Evolutionary conservation across 495 filamentous ascomycete species (phyloP).

Genomic region (Penicillium bialowiezense): DNA sequence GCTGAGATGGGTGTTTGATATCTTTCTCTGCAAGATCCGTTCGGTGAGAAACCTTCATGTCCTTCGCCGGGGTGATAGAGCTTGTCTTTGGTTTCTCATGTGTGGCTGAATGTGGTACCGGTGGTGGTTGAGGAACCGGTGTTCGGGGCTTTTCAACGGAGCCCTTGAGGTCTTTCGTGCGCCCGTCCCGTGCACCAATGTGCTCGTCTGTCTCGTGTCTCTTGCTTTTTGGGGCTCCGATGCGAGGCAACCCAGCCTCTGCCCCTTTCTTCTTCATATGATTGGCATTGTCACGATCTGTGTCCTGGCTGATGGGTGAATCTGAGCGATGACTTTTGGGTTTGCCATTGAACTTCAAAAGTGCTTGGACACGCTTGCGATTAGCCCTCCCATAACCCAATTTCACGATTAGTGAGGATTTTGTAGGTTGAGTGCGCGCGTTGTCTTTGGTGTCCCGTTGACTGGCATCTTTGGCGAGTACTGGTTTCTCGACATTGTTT

Average conservation of each 20-base stretch:
- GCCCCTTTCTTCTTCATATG: slow-evolving; percentile 15
- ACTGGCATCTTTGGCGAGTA: slow-evolving; percentile 12
- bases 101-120: slow-evolving; percentile 8
- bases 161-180: slow-evolving; percentile 21
- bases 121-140: slow-evolving; percentile 7
- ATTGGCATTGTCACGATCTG: slow-evolving; percentile 18
- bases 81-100: slow-evolving; percentile 28
- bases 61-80: slow-evolving; percentile 31
- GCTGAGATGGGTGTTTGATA: slow-evolving; percentile 27
- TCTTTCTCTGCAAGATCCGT: slow-evolving; percentile 27
- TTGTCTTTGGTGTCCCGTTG: slow-evolving; percentile 1
- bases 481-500: background rate
- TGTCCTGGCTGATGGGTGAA: slow-evolving; percentile 27
- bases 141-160: slow-evolving; percentile 28
- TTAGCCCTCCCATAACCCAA: slow-evolving; percentile 42
- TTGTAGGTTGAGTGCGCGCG: background rate
- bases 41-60: slow-evolving; percentile 28
- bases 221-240: slow-evolving; percentile 18
- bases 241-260: slow-evolving; percentile 1
- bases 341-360: slow-evolving; percentile 46
- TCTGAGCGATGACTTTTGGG: slow-evolving; percentile 25
- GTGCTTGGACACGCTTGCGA: slow-evolving; percentile 39
- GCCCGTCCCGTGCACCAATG: slow-evolving; percentile 9
- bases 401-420: slow-evolving; percentile 28
- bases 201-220: slow-evolving; percentile 15